phyloP scores from a whole-genome alignment of 176 grass and related monocot species.

The Avena sativa region DNA sequence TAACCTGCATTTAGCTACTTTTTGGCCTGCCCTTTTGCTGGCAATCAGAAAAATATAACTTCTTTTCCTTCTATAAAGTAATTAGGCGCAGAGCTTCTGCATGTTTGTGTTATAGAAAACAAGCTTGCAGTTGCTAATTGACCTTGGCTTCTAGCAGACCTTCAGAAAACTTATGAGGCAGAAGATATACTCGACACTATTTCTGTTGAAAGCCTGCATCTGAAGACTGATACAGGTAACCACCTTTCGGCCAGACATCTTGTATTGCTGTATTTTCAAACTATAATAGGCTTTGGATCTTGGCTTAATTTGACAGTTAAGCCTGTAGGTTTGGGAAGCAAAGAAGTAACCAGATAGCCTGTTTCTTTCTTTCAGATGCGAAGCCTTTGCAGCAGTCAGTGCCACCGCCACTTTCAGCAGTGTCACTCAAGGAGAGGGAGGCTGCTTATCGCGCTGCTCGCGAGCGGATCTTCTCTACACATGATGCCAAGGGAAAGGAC shows the following conservation, averaged over 20 bases:
- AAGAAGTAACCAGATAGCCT: neutral
- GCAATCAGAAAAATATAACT: neutral
- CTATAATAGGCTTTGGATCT: neutral
- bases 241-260: neutral
- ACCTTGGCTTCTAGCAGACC: conserved; percentile 32
- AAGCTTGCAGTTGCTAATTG: conserved; percentile 3
- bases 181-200: conserved; percentile 32
- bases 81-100: neutral
- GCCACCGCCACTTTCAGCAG: conserved; percentile 33
- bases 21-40: neutral
- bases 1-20: neutral
- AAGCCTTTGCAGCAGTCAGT: conserved; percentile 42
- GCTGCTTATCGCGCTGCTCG: conserved; percentile 82
- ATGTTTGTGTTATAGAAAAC: neutral
- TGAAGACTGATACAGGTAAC: conserved; percentile 37
- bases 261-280: neutral
- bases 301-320: neutral
- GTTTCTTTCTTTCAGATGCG: conserved; percentile 32
- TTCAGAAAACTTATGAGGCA: conserved; percentile 1
- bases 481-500: conserved; percentile 45
- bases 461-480: conserved; percentile 69
- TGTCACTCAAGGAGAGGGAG: conserved; percentile 82
- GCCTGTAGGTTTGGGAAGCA: neutral
- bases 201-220: conserved; percentile 42
- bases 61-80: neutral